Conservation (phyloP, 2,329 filamentous ascomycete genomes). For the Pseudogymnoascus sp. region DNA sequence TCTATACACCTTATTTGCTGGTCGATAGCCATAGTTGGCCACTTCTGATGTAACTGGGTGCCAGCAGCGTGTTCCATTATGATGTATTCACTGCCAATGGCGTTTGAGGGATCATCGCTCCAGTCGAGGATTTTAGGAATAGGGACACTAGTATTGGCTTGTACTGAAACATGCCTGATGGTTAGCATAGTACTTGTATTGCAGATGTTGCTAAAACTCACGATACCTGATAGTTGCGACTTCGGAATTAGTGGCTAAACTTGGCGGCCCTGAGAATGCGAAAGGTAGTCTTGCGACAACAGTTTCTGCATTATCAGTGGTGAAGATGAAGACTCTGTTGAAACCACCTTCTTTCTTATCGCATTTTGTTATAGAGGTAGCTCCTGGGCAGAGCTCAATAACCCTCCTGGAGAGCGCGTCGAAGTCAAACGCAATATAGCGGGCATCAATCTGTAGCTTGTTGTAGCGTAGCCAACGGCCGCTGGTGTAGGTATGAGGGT, state of each 20-base stretch:
- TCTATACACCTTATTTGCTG: conserved; percentile 23
- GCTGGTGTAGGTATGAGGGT: conserved; percentile 29
- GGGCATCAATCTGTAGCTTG: conserved; percentile 29
- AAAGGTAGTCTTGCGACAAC: conserved; percentile 37
- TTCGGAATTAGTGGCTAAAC: conserved; percentile 34
- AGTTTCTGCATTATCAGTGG: conserved; percentile 30
- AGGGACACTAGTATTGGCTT: conserved; percentile 31
- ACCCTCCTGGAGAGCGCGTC: conserved; percentile 31
- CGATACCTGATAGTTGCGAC: conserved; percentile 38
- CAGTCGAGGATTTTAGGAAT: conserved; percentile 37
- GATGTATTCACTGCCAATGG: conserved; percentile 33
- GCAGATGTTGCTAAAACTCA: conserved; percentile 20
- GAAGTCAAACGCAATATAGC: conserved; percentile 35
- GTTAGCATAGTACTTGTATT: background rate
- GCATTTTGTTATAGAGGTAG: conserved; percentile 28
- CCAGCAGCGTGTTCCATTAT: conserved; percentile 33
- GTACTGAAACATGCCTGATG: conserved; percentile 9
- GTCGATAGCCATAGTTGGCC: conserved; percentile 26
- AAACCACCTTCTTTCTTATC: conserved; percentile 38
- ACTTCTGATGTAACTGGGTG: conserved; percentile 28
- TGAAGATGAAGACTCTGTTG: conserved; percentile 37
- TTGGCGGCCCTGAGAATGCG: conserved; percentile 30
- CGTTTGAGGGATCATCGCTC: conserved; percentile 30
- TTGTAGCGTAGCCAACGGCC: conserved; percentile 34
- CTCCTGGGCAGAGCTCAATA: conserved; percentile 31